phyloP scores from a whole-genome alignment of 805 yeast genomes.

The Lipomyces spencermartinsiae region DNA sequence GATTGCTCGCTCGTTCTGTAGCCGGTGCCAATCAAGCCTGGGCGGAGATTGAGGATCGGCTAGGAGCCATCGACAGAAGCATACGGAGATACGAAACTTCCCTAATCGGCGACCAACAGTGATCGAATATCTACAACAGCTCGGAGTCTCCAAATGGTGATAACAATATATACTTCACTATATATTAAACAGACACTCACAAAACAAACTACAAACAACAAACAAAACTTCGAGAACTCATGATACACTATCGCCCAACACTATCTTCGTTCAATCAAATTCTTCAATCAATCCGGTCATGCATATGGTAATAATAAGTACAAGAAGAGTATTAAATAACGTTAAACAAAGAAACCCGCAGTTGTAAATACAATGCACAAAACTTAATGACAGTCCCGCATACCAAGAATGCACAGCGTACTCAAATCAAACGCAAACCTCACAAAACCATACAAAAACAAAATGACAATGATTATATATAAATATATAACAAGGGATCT shows the following conservation, averaged over 20 bases:
- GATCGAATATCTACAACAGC: background rate
- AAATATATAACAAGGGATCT: background rate
- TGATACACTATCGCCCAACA: background rate
- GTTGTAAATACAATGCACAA: slow-evolving; percentile 6
- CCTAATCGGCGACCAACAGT: background rate
- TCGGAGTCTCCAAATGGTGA: background rate
- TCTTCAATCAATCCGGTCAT: background rate
- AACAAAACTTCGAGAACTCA: slow-evolving; percentile 9
- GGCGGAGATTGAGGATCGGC: slow-evolving; percentile 27
- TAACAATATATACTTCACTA: background rate
- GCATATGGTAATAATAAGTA: background rate
- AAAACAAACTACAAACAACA: slow-evolving; percentile 8
- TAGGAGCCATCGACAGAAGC: slow-evolving; percentile 20
- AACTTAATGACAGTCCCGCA: slow-evolving; percentile 5
- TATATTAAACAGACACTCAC: background rate
- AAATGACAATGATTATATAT: background rate
- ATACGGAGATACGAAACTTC: background rate
- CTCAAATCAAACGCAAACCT: background rate
- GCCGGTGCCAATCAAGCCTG: slow-evolving; percentile 29
- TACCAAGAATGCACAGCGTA: slow-evolving; percentile 8
- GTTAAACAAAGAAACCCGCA: slow-evolving; percentile 3
- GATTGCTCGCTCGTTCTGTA: slow-evolving; percentile 23
- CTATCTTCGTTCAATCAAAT: background rate
- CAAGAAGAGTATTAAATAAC: slow-evolving; percentile 1
- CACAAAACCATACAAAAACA: slow-evolving; percentile 11